phyloP scores from a whole-genome alignment of 2,329 filamentous ascomycete species.

The Phoma sp. region DNA sequence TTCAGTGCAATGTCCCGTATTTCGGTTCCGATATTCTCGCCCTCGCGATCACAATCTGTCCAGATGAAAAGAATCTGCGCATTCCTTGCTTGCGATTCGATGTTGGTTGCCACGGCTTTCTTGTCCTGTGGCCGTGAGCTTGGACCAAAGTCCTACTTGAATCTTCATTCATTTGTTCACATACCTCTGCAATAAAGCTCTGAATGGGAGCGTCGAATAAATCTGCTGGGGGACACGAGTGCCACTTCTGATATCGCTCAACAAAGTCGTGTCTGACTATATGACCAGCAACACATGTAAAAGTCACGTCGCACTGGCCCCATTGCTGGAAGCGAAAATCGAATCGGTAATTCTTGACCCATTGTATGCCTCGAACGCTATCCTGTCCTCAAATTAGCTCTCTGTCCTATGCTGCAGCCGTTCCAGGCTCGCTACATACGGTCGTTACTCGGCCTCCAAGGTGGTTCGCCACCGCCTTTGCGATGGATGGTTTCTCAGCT shows the following conservation, averaged over 20 bases:
- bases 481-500: constrained; percentile 91
- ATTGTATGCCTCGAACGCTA: constrained; percentile 53
- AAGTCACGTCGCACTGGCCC: constrained; percentile 83
- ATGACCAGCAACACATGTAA: constrained; percentile 93
- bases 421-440: constrained; percentile 52
- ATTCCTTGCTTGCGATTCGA: constrained; percentile 75
- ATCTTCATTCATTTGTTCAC: background rate
- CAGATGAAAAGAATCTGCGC: constrained; percentile 87
- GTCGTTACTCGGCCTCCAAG: constrained; percentile 79
- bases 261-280: constrained; percentile 82
- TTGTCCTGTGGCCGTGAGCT: constrained; percentile 66
- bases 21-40: constrained; percentile 93
- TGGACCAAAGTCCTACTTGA: no score
- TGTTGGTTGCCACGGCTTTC: constrained; percentile 81
- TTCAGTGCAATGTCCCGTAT: constrained; percentile 80
- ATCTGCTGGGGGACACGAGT: constrained; percentile 74
- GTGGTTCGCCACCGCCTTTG: constrained; percentile 90
- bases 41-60: constrained; percentile 98
- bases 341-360: constrained; percentile 94
- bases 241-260: constrained; percentile 77
- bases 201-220: constrained; percentile 83
- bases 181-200: constrained; percentile 70
- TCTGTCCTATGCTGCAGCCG: background rate
- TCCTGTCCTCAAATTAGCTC: constrained; percentile 16
- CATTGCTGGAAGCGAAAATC: constrained; percentile 85